Evolutionary conservation across 495 filamentous ascomycete species (phyloP), one percentile per base, ranked within the genome.

Genomic region (Podospora didyma): DNA sequence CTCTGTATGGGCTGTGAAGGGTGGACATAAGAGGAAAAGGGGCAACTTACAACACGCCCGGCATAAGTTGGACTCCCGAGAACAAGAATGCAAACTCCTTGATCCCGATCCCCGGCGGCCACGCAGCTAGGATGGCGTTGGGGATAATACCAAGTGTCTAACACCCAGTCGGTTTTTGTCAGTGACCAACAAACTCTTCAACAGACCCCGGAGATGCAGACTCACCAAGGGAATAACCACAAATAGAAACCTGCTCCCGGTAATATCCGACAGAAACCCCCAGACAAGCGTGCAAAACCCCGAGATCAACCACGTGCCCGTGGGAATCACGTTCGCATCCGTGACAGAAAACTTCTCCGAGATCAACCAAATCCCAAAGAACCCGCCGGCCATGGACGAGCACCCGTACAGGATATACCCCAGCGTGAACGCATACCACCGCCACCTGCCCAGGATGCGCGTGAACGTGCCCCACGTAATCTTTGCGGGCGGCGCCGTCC

Each of bases 61-160:
- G 67, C 65, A 72, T 68, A 7, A 72, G 62, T 39, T 72, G 69
- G 5, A 59, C 58, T 24, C 54, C 51, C 22, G 63, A 51, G 2
- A 62, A 51, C 49, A 75, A 62, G 58, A 79, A 82, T 1, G 78
- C 77, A 51, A 81, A 77, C 70, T 77, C 80, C 19, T 77, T 73
- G 16, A 79, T 66, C 0, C 71, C 67, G 34, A 75, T 69, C 1
- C 77, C 75, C 0, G 82, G 73, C n/a, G 75, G 69, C 81, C 79
- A 84, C 9, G 77, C 69, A 2, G 75, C 72, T 9, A 82, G 66
- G 49, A 79, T 69, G 7, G 61, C 69, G 47, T 72, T 72, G 16
- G 69, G 69, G 10, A 72, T 42, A 3, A 70, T 58, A 10, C 63
- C 62, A 37, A 60, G 59, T 20, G 57, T 50, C 61, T 63, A n/a